Evolutionary conservation across 768 basidiomycete species (phyloP), one percentile per base, ranked within the genome.

Genomic region (Mycena belliarum): DNA sequence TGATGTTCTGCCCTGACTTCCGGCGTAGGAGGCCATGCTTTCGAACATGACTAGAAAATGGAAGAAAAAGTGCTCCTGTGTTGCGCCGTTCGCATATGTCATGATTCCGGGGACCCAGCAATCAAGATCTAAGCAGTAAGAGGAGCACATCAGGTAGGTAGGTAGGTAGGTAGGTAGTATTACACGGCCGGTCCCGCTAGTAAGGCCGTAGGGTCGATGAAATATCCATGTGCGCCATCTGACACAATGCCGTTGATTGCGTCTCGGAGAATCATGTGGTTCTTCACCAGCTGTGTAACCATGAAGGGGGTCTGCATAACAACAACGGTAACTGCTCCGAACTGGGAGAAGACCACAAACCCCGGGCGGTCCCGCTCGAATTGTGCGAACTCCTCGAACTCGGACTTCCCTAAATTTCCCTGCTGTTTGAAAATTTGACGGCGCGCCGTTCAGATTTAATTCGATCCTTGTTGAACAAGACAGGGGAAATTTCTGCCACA

Each of bases 201-300:
- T 2, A 74, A 35, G 4, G 51, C 56, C 14, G 64, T 69, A 0
- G 50, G 56, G 6, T 69, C 64, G 16, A 26, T 42, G 68, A 70
- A 76, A 48, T 57, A 76, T 2, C 70, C 68, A 59, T 76, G 74
- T 1, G 73, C 72, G 0, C 69, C 75, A 64, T 75, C 72, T 25
- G 67, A 70, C 10, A 75, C 67, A 21, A 73, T 49, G 0, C 75
- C 74, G 61, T 74, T 74, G 23, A 74, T 47, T 6, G 73, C 51
- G 14, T 52, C 51, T 5, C 32, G 29, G 2, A 18, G 29, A 16
- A 43, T 44, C 20, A 37, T 9, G 8, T 41, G 41, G 14, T 21
- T 33, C 33, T 52, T 66, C 16, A 66, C 56, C 1, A 66, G 51
- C 23, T 63, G 57, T 0, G 61, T 48, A 12, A 38, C 50, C 66